Conservation (phyloP, 305 asterid species). For the Fraxinus sp. region DNA sequence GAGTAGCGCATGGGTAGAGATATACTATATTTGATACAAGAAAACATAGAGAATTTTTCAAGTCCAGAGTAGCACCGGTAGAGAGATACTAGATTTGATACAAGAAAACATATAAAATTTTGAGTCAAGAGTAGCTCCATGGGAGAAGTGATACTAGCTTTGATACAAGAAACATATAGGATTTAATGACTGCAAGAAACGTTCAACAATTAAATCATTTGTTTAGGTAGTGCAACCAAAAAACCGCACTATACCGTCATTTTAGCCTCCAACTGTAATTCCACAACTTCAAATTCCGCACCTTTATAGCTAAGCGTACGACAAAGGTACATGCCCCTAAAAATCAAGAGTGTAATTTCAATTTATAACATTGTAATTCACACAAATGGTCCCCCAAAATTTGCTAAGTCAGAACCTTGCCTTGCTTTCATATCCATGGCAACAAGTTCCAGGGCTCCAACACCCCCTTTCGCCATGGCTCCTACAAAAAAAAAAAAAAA, state of each 20-base stretch:
- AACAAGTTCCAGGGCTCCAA: slow-evolving; percentile 98
- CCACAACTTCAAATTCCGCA: slow-evolving; percentile 91
- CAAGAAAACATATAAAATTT: no score
- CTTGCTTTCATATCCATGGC: slow-evolving; percentile 99
- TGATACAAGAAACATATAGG: neutral
- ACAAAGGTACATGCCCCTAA: slow-evolving; percentile 98
- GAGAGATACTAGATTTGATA: no score
- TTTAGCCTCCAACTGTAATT: slow-evolving; percentile 70
- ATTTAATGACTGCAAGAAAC: neutral
- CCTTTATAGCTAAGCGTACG: slow-evolving; percentile 97
- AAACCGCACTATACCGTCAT: slow-evolving; percentile 62
- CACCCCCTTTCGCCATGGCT: slow-evolving; percentile 95
- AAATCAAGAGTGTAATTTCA: slow-evolving; percentile 25
- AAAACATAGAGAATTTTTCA: neutral
- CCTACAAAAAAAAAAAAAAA: slow-evolving; percentile 37
- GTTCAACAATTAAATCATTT: slow-evolving; percentile 11
- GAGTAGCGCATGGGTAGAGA: no score
- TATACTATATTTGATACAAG: neutral
- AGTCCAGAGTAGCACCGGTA: neutral
- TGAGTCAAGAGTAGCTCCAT: no score
- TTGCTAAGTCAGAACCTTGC: slow-evolving; percentile 59
- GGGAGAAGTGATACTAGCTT: no score
- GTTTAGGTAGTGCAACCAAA: slow-evolving; percentile 20
- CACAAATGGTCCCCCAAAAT: slow-evolving; percentile 19
- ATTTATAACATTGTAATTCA: slow-evolving; percentile 19